phyloP scores from a whole-genome alignment of 345 rosid genomes.

The Ceriops zippeliana region DNA sequence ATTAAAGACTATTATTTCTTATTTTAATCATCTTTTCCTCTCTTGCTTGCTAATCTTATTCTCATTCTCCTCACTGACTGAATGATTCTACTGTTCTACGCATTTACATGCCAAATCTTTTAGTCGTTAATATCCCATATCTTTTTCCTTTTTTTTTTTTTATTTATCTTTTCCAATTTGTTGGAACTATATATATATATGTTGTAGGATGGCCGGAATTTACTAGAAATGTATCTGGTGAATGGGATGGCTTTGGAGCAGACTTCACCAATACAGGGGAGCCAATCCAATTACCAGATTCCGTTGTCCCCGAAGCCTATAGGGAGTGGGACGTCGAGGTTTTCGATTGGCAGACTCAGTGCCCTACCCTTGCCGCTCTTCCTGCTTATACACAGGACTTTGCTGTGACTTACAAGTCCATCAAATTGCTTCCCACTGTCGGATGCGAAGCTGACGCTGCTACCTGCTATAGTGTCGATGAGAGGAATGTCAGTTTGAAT shows the following conservation, averaged over 20 bases:
- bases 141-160: too few relatives aligned
- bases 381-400: slow-evolving; percentile 49
- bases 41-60: too few relatives aligned
- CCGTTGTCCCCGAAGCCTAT: slow-evolving; percentile 84
- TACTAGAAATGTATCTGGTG: slow-evolving; percentile 69
- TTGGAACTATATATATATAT: too few relatives aligned
- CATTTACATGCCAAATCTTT: too few relatives aligned
- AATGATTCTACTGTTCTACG: too few relatives aligned
- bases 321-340: slow-evolving; percentile 97
- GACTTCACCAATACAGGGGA: slow-evolving; percentile 66
- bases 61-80: too few relatives aligned
- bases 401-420: slow-evolving; percentile 49
- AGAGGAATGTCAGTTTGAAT: slow-evolving; percentile 28
- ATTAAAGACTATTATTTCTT: too few relatives aligned
- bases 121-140: too few relatives aligned
- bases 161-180: too few relatives aligned
- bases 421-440: slow-evolving; percentile 89
- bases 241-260: slow-evolving; percentile 97
- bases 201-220: slow-evolving; percentile 68
- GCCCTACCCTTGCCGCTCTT: slow-evolving; percentile 91
- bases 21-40: too few relatives aligned
- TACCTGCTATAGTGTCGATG: slow-evolving; percentile 56
- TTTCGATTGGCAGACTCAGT: slow-evolving; percentile 97
- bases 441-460: slow-evolving; percentile 99
- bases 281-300: slow-evolving; percentile 77